These are phyloP conservation scores for Gremmenia infestans DNA, from an alignment of 2,329 filamentous ascomycete species.

Conservation along the genomic window DNA sequence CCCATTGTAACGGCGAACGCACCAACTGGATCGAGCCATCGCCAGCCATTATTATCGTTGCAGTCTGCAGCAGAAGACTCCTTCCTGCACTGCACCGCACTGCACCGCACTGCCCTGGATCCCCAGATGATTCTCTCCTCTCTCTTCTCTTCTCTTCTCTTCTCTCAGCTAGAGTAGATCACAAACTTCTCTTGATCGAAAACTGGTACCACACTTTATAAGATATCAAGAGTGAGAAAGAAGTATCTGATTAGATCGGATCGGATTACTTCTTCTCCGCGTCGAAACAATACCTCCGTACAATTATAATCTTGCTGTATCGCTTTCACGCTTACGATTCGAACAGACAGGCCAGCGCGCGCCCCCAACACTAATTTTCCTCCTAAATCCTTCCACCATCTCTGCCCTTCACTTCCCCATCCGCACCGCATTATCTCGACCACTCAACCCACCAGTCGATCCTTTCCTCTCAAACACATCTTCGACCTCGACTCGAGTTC, in stretches of 20 bases:
- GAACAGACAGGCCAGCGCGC: background rate
- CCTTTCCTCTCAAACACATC: background rate
- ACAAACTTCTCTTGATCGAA: no score
- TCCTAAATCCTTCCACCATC: background rate
- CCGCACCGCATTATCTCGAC: background rate
- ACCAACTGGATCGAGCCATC: no score
- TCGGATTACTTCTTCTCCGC: no score
- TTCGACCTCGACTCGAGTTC: conserved; percentile 1
- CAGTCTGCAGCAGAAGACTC: no score
- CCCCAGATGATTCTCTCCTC: background rate
- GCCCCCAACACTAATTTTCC: background rate
- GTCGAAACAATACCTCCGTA: no score
- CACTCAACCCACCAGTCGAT: background rate
- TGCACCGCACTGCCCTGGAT: background rate
- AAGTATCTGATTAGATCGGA: no score
- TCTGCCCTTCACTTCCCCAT: background rate
- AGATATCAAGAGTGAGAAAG: no score
- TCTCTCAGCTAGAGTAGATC: no score
- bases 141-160: background rate
- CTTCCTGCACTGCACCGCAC: background rate
- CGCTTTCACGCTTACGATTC: background rate
- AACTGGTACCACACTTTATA: no score
- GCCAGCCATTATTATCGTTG: background rate
- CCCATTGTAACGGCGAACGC: no score
- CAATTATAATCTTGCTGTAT: no score